phyloP scores from a whole-genome alignment of 129 eudicot genomes.

The Arctium lappa region DNA sequence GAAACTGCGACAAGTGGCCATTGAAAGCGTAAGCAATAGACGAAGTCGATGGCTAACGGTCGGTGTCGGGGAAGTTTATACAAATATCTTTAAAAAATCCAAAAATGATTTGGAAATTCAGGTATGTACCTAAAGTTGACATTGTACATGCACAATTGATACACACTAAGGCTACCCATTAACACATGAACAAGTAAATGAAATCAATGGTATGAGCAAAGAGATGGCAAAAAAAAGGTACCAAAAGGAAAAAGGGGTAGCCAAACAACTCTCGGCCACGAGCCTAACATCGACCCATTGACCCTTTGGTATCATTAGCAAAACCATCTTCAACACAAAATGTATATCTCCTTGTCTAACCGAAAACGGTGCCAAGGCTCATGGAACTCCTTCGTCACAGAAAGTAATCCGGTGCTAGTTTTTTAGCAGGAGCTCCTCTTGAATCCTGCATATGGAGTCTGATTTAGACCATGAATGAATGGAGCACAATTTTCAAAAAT shows the following conservation, averaged over 20 bases:
- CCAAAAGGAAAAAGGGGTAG: neutral
- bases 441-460: constrained; percentile 49
- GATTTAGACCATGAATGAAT: neutral
- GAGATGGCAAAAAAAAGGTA: neutral
- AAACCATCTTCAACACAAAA: neutral
- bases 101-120: neutral
- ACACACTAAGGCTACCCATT: constrained; percentile 11
- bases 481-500: neutral
- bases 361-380: neutral
- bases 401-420: constrained; percentile 76
- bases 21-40: neutral
- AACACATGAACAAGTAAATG: neutral
- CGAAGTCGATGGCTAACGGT: neutral
- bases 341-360: neutral
- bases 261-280: neutral
- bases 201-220: constrained; percentile 11
- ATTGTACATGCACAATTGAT: constrained; percentile 18
- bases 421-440: constrained; percentile 77
- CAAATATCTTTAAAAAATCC: neutral
- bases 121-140: constrained; percentile 4
- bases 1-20: neutral
- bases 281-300: neutral
- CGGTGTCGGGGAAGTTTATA: neutral
- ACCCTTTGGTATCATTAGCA: neutral
- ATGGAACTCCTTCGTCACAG: constrained; percentile 28